These are phyloP conservation scores for Talaromyces wortmannii DNA, from an alignment of 495 filamentous ascomycete species.

Conservation along the genomic window DNA sequence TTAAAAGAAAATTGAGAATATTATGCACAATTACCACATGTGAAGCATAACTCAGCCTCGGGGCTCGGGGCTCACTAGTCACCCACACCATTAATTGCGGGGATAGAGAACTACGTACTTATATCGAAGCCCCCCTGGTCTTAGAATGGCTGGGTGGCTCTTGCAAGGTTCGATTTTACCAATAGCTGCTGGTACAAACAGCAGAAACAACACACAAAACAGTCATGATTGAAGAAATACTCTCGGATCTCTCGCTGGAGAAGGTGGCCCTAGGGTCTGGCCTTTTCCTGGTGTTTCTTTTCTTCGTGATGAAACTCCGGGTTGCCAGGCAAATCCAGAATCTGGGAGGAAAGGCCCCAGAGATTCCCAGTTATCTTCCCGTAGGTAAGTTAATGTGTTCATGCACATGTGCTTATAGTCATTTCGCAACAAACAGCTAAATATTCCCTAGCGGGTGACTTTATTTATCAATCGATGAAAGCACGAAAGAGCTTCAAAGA, in stretches of 20 bases:
- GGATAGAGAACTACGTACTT: too few relatives aligned
- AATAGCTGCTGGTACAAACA: too few relatives aligned
- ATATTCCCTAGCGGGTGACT: conserved; percentile 47
- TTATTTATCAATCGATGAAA: conserved; percentile 45
- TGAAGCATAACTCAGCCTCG: too few relatives aligned
- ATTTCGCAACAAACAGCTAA: conserved; percentile 5
- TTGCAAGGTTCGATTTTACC: too few relatives aligned
- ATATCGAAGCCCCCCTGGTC: too few relatives aligned
- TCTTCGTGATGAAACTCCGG: conserved; percentile 22
- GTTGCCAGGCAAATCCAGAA: conserved; percentile 23
- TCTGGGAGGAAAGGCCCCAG: conserved; percentile 24
- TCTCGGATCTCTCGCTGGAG: conserved; percentile 17
- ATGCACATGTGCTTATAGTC: neutral
- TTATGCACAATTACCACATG: too few relatives aligned
- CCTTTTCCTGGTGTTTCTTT: conserved; percentile 17
- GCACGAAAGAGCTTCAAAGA: conserved; percentile 45
- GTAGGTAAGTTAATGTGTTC: conserved; percentile 12
- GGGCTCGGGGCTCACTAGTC: too few relatives aligned
- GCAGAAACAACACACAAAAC: too few relatives aligned
- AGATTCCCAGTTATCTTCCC: conserved; percentile 19
- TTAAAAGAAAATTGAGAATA: too few relatives aligned
- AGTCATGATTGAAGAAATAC: conserved; percentile 29
- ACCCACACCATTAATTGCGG: too few relatives aligned
- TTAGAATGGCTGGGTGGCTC: too few relatives aligned
- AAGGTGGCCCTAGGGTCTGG: conserved; percentile 15